These are phyloP conservation scores for Pilasporangium apinafurcum DNA, from an alignment of 352 stramenopile species.

Conservation along the genomic window DNA sequence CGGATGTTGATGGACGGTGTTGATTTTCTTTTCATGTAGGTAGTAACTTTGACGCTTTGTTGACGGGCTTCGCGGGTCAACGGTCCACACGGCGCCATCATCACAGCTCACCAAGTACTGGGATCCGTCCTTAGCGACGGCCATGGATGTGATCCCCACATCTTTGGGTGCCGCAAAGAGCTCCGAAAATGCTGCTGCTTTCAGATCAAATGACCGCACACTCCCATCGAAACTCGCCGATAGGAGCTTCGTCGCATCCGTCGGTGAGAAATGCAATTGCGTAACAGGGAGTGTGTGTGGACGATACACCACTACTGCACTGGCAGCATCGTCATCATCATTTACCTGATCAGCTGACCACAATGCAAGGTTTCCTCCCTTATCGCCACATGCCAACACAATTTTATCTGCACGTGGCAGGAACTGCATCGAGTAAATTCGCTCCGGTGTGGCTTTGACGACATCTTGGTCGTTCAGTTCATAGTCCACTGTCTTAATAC, in stretches of 20 bases:
- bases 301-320: conserved; percentile 50
- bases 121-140: conserved; percentile 4
- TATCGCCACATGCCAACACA: conserved; percentile 67
- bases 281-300: conserved; percentile 60
- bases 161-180: conserved; percentile 40
- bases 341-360: conserved; percentile 36
- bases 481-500: conserved; percentile 41
- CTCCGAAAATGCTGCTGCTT: conserved; percentile 38
- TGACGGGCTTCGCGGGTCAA: conserved; percentile 40
- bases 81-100: conserved; percentile 42
- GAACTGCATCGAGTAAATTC: conserved; percentile 77
- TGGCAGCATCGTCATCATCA: conserved; percentile 13
- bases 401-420: conserved; percentile 56
- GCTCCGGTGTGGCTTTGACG: conserved; percentile 61
- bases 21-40: conserved; percentile 83
- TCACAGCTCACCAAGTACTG: conserved; percentile 57
- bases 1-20: conserved; percentile 78
- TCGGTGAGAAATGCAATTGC: conserved; percentile 47
- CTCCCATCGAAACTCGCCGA: conserved; percentile 71
- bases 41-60: conserved; percentile 24
- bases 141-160: conserved; percentile 56
- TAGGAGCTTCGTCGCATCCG: conserved; percentile 47
- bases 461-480: conserved; percentile 43
- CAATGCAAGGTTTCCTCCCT: conserved; percentile 62
- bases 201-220: conserved; percentile 63